A percentile compares a stretch with the other conserved stretches of the same genome.
phyloP scores from a whole-genome alignment of 352 stramenopile species.

The Globisporangium middletonii region DNA sequence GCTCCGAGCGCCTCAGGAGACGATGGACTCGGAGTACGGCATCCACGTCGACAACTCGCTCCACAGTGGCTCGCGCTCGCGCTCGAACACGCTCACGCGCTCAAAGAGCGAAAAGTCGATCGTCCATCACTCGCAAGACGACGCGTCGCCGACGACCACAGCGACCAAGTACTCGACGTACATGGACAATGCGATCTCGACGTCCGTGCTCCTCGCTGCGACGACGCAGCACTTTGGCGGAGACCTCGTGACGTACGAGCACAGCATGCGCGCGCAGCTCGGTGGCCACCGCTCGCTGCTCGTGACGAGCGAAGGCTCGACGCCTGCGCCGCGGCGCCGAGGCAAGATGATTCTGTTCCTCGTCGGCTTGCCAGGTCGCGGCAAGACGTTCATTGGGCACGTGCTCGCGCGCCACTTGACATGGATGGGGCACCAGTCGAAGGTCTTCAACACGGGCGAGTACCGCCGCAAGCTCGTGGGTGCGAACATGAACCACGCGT shows the following conservation, averaged over 20 bases:
- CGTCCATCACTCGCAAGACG: slow-evolving; percentile 1
- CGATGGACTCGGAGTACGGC: slow-evolving; percentile 62
- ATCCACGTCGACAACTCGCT: slow-evolving; percentile 40
- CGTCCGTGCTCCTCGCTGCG: slow-evolving; percentile 65
- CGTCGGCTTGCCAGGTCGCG: slow-evolving; percentile 64
- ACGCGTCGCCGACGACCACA: slow-evolving; percentile 12
- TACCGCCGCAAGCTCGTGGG: slow-evolving; percentile 68
- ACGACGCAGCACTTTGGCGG: slow-evolving; percentile 84
- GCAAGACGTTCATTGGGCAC: slow-evolving; percentile 85
- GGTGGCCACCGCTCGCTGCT: slow-evolving; percentile 71
- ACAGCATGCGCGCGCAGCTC: slow-evolving; percentile 58
- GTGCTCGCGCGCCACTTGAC: slow-evolving; percentile 77
- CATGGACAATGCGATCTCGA: slow-evolving; percentile 57
- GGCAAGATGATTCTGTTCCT: slow-evolving; percentile 82
- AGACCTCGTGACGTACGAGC: slow-evolving; percentile 75
- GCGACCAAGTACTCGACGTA: slow-evolving; percentile 67
- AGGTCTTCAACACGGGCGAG: slow-evolving; percentile 80
- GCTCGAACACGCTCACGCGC: slow-evolving; percentile 52
- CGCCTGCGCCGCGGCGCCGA: slow-evolving; percentile 30
- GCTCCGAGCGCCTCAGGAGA: slow-evolving; percentile 43
- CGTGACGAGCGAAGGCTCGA: slow-evolving; percentile 26
- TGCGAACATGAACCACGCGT: slow-evolving; percentile 66
- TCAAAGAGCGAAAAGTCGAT: slow-evolving; percentile 74
- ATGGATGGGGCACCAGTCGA: slow-evolving; percentile 81
- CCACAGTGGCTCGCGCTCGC: slow-evolving; percentile 21